Evolutionary conservation across 306 rosid genomes (phyloP), one percentile per base, ranked within the genome.

Genomic region (Casuarina glauca): DNA sequence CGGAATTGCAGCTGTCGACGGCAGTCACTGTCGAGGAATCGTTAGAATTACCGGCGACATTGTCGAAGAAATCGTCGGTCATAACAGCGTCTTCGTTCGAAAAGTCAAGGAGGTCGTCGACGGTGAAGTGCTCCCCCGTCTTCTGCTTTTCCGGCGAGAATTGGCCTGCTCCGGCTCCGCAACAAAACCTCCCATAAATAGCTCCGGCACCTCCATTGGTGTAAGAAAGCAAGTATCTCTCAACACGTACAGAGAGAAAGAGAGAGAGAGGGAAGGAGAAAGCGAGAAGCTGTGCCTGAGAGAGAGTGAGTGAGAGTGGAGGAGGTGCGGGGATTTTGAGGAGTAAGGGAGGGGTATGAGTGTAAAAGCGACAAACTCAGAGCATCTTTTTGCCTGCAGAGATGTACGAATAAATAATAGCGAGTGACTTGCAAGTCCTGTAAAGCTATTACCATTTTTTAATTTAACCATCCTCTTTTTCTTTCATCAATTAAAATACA

Each of bases 51-150:
- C 91, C 93, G 48, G 93, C 86, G 35, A 90, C 91, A 63, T 83
- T 81, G 73, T 93, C 93, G 26, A 93, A 84, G 82, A 90, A 87
- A 35, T 90, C 86, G 60, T 90, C 93, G 12, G 94, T 71, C 85
- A 85, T 75, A 36, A 93, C 82, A 3, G 86, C 87, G 55, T 93
- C 97, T 17, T 87, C 98, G 77, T 92, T 86, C 20, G 97, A 95
- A 80, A 95, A 89, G 77, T 95, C 93, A 3, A 93, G 89, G 42
- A 95, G 89, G 81, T 95, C 99, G 75, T 95, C 97, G 11, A 95
- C 69, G 79, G 92, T 83, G 70, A 95, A 95, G 2, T 91, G 81
- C 26, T 91, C 99, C 38, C 87, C 83, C 2, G 87, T 52, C 35
- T 87, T 91, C 74, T 82, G 77, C 72, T 87, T 92, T 36, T 84